Evolutionary conservation across 1,284 basidiomycete species (phyloP).

Genomic region (Trametes sp.): DNA sequence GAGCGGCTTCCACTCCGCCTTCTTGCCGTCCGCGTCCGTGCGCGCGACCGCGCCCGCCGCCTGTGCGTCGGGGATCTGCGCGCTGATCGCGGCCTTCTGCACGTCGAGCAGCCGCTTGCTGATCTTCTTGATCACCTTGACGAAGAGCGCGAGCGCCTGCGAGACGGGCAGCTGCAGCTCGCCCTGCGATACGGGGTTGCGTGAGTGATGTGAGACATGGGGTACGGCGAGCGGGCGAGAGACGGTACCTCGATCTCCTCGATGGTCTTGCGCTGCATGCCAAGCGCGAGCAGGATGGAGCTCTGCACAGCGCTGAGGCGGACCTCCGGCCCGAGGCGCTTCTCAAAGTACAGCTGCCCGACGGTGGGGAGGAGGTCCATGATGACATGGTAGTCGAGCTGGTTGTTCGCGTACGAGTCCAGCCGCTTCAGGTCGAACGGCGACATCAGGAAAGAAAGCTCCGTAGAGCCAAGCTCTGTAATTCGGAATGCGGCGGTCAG

Average conservation of each 20-base stretch:
- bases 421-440: slow-evolving; percentile 97
- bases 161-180: slow-evolving; percentile 88
- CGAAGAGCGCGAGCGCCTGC: slow-evolving; percentile 91
- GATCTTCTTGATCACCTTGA: slow-evolving; percentile 90
- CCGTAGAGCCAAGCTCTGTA: slow-evolving; percentile 64
- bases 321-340: slow-evolving; percentile 68
- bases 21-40: slow-evolving; percentile 34
- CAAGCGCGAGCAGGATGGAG: slow-evolving; percentile 88
- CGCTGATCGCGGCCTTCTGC: slow-evolving; percentile 80
- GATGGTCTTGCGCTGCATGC: slow-evolving; percentile 90
- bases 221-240: slow-evolving; percentile 28
- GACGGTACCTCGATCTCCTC: slow-evolving; percentile 83
- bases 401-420: slow-evolving; percentile 95
- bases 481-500: slow-evolving; percentile 2
- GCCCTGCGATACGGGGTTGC: slow-evolving; percentile 52
- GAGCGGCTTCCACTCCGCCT: slow-evolving; percentile 58
- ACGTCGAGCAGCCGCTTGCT: slow-evolving; percentile 83
- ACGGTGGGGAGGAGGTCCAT: slow-evolving; percentile 90
- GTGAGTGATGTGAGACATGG: background rate
- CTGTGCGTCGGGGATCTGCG: slow-evolving; percentile 51
- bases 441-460: slow-evolving; percentile 79
- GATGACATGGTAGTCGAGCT: slow-evolving; percentile 96
- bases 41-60: slow-evolving; percentile 31
- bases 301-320: slow-evolving; percentile 86
- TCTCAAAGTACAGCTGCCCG: slow-evolving; percentile 86